Percentiles rank a stretch among this genome's conserved stretches.
phyloP scores from a whole-genome alignment of 768 basidiomycete species.

The Amyloporia xantha region DNA sequence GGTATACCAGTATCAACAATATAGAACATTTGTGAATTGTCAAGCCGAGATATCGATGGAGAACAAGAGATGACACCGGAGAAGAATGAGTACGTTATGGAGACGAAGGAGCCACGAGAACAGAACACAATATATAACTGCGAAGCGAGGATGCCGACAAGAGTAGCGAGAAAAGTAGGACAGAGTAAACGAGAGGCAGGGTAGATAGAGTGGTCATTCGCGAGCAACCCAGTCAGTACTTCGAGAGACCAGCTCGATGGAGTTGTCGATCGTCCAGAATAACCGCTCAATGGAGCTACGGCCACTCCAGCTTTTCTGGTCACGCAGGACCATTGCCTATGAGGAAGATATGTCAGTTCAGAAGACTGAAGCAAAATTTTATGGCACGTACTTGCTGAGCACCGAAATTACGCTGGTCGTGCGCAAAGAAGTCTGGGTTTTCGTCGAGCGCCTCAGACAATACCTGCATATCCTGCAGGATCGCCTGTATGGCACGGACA shows the following conservation, averaged over 20 bases:
- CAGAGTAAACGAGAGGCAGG: conserved; percentile 1
- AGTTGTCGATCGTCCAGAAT: conserved; percentile 91
- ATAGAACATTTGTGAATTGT: not conserved
- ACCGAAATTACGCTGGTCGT: conserved; percentile 91
- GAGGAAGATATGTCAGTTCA: conserved; percentile 4
- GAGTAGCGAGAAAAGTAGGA: not conserved
- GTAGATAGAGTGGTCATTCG: conserved; percentile 15
- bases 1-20: conserved; percentile 4
- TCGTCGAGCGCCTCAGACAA: conserved; percentile 86
- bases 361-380: too few species aligned
- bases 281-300: conserved; percentile 85
- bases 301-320: conserved; percentile 94
- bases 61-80: conserved; percentile 2
- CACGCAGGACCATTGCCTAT: conserved; percentile 91
- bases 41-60: not conserved
- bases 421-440: conserved; percentile 86
- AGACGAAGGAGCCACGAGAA: not conserved
- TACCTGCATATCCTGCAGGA: conserved; percentile 81
- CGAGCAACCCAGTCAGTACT: conserved; percentile 75
- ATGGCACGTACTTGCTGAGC: conserved; percentile 78
- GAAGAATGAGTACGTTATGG: conserved; percentile 5
- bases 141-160: not conserved
- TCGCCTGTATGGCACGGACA: conserved; percentile 76
- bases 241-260: conserved; percentile 78
- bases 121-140: conserved; percentile 5